Evolutionary conservation across 345 rosid genomes (phyloP).

Genomic region (Citrus australasica): DNA sequence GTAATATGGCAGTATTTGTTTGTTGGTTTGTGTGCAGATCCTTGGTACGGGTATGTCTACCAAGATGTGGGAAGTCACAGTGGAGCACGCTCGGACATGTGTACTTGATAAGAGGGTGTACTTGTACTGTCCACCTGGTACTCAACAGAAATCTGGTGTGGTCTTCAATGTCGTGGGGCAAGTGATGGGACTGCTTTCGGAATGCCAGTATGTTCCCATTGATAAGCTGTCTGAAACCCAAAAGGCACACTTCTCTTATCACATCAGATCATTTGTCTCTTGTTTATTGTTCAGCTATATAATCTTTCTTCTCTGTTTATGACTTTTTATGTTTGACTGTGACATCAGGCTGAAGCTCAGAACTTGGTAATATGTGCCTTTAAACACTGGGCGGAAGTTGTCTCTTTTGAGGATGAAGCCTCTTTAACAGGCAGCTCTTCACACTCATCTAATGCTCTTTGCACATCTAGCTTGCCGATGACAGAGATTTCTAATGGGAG

Average conservation of each 20-base stretch:
- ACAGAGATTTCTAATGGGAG: constrained; percentile 37
- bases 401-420: constrained; percentile 59
- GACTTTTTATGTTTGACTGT: constrained; percentile 13
- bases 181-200: constrained; percentile 72
- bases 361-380: constrained; percentile 64
- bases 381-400: constrained; percentile 56
- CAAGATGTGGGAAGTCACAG: constrained; percentile 95
- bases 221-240: constrained; percentile 79
- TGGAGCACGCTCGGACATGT: constrained; percentile 88
- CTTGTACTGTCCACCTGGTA: constrained; percentile 53
- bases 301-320: constrained; percentile 12
- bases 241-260: constrained; percentile 50
- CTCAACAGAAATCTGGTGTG: constrained; percentile 71
- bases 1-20: not conserved
- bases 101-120: constrained; percentile 62
- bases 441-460: constrained; percentile 28
- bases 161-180: constrained; percentile 91
- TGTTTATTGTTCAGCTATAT: constrained; percentile 1
- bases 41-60: constrained; percentile 99
- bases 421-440: constrained; percentile 42
- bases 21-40: constrained; percentile 46
- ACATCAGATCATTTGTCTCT: not conserved
- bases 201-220: constrained; percentile 53
- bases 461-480: constrained; percentile 36
- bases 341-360: constrained; percentile 66